These are phyloP conservation scores for Talaromyces ruber DNA, from an alignment of 495 filamentous ascomycete genomes.

Conservation along the genomic window DNA sequence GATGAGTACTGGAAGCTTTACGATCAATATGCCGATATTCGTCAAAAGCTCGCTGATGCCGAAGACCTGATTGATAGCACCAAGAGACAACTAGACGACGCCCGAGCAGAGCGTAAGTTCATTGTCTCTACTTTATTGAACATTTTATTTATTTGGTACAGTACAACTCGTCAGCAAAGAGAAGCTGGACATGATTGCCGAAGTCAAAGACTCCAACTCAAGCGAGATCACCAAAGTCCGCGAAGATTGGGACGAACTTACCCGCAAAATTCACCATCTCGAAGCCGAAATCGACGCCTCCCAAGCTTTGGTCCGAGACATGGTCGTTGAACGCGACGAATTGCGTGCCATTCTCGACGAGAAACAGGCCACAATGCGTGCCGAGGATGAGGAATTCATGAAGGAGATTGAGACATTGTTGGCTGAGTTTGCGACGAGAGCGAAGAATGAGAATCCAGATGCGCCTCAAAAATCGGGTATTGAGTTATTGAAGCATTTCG, in stretches of 20 bases:
- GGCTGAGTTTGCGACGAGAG: conserved; percentile 28
- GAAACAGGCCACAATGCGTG: conserved; percentile 28
- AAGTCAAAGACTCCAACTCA: conserved; percentile 36
- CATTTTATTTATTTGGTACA: conserved; percentile 20
- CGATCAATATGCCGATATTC: conserved; percentile 31
- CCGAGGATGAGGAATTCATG: conserved; percentile 32
- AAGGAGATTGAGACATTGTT: conserved; percentile 37
- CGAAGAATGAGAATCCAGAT: conserved; percentile 23
- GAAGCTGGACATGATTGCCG: conserved; percentile 37
- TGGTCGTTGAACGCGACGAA: conserved; percentile 34
- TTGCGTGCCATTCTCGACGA: conserved; percentile 33
- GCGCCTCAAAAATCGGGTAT: conserved; percentile 28
- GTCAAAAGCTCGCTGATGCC: conserved; percentile 32
- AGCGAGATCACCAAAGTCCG: conserved; percentile 37
- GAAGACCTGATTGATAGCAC: conserved; percentile 29
- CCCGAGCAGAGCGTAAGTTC: conserved; percentile 32
- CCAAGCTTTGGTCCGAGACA: conserved; percentile 29
- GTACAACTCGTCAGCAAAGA: conserved; percentile 40
- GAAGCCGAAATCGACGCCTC: conserved; percentile 34
- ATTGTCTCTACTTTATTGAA: conserved; percentile 2
- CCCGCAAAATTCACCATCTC: conserved; percentile 29
- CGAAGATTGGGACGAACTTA: conserved; percentile 33
- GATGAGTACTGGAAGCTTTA: conserved; percentile 41
- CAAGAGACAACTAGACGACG: conserved; percentile 28
- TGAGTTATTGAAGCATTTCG: conserved; percentile 34